phyloP scores from a whole-genome alignment of 2,329 filamentous ascomycete species.

The Cryphonectria japonica region DNA sequence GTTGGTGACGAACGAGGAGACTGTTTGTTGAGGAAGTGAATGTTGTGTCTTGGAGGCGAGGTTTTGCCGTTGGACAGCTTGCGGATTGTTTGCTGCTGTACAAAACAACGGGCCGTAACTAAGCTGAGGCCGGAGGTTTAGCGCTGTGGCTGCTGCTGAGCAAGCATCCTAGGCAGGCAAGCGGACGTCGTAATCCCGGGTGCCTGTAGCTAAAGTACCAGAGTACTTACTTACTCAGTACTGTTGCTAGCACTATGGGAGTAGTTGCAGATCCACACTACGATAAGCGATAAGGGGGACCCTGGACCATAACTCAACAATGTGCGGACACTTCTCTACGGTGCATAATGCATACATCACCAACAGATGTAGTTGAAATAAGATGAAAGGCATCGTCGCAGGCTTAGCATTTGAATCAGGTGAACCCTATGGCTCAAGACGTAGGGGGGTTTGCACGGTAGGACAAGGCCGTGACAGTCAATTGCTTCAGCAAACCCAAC shows the following conservation, averaged over 20 bases:
- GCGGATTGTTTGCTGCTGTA: slow-evolving; percentile 1
- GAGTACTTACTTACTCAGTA: background rate
- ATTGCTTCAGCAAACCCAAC: background rate
- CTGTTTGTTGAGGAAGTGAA: background rate
- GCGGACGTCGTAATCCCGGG: slow-evolving; percentile 8
- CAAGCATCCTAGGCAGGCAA: slow-evolving; percentile 10
- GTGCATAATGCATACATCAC: background rate
- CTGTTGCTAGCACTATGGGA: background rate
- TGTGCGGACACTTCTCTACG: background rate
- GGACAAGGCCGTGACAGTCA: background rate
- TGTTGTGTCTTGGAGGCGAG: slow-evolving; percentile 1
- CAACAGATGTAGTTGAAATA: background rate
- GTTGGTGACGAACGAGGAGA: background rate
- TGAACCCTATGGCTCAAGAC: background rate
- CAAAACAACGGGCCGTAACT: background rate
- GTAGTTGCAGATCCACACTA: background rate
- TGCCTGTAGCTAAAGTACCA: background rate
- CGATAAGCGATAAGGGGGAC: slow-evolving; percentile 12
- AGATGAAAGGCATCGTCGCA: too few species aligned
- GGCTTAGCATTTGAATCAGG: background rate
- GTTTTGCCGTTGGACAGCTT: slow-evolving; percentile 1
- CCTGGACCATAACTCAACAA: background rate
- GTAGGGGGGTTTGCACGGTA: background rate
- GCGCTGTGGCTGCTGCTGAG: slow-evolving; percentile 5
- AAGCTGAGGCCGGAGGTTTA: slow-evolving; percentile 3